These are phyloP conservation scores for Heterobasidion annosum DNA, from an alignment of 1,284 basidiomycete species.

Conservation along the genomic window DNA sequence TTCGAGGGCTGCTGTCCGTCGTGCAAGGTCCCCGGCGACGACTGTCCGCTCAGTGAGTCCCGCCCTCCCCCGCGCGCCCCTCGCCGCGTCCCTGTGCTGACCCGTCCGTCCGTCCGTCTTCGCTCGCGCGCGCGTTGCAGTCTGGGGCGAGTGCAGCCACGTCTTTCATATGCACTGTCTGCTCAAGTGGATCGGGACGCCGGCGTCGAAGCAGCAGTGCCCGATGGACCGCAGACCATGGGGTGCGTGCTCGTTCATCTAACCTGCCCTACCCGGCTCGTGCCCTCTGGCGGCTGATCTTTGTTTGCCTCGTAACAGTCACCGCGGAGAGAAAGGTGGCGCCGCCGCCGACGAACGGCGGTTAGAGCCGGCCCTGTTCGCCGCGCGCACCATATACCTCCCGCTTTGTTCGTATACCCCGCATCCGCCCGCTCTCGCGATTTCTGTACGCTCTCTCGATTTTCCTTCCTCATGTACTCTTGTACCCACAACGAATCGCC, in stretches of 20 bases:
- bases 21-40: constrained; percentile 94
- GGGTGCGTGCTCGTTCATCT: constrained; percentile 48
- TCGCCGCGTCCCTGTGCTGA: neutral
- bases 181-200: constrained; percentile 87
- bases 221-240: constrained; percentile 90
- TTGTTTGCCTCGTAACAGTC: constrained; percentile 12
- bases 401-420: no score
- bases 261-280: no score
- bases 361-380: neutral
- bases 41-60: constrained; percentile 84
- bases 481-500: no score
- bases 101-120: no score
- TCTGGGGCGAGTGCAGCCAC: constrained; percentile 94
- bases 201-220: constrained; percentile 83
- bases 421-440: no score
- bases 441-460: no score
- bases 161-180: constrained; percentile 95
- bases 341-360: neutral
- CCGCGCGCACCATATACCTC: no score
- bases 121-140: constrained; percentile 27
- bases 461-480: no score
- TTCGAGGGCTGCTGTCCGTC: constrained; percentile 90
- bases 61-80: neutral
- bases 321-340: constrained; percentile 27
- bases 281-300: neutral